Evolutionary conservation across 257 asterid genomes (phyloP).

Genomic region (Ajuga chamaepitys): DNA sequence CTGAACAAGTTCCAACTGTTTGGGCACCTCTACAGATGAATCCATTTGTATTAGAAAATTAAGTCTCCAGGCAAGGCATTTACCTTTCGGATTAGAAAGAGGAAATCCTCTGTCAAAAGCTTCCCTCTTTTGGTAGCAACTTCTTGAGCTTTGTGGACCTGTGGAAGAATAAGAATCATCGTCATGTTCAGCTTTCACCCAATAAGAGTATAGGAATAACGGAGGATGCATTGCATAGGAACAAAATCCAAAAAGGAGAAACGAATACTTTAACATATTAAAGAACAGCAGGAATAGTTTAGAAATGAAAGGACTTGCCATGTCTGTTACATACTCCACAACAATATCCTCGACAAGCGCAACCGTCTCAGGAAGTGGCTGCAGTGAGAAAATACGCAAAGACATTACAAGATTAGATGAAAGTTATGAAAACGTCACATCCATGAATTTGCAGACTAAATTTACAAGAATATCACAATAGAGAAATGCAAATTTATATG

Average conservation of each 20-base stretch:
- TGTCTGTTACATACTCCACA: slow-evolving; percentile 86
- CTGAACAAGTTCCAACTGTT: no score
- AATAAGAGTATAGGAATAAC: neutral
- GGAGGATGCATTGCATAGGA: neutral
- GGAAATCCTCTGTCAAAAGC: slow-evolving; percentile 82
- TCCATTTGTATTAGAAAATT: neutral
- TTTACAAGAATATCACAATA: neutral
- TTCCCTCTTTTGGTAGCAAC: slow-evolving; percentile 76
- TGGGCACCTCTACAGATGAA: no score
- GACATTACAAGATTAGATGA: neutral
- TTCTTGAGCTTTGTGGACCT: slow-evolving; percentile 68
- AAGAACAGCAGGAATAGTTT: neutral
- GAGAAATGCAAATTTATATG: no score
- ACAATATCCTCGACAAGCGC: slow-evolving; percentile 87
- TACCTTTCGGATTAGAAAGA: slow-evolving; percentile 80
- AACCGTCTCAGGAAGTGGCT: slow-evolving; percentile 96
- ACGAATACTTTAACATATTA: neutral
- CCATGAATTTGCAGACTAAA: neutral
- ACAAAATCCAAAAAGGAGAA: neutral
- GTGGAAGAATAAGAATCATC: slow-evolving; percentile 41
- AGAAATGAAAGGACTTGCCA: slow-evolving; percentile 41
- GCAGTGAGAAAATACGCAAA: slow-evolving; percentile 15
- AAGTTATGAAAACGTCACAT: neutral
- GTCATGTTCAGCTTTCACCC: neutral
- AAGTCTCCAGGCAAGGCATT: neutral